Percentiles rank a stretch among this genome's conserved stretches.
Evolutionary conservation across 768 basidiomycete genomes (phyloP).

Genomic region (Phylloporus sp.): DNA sequence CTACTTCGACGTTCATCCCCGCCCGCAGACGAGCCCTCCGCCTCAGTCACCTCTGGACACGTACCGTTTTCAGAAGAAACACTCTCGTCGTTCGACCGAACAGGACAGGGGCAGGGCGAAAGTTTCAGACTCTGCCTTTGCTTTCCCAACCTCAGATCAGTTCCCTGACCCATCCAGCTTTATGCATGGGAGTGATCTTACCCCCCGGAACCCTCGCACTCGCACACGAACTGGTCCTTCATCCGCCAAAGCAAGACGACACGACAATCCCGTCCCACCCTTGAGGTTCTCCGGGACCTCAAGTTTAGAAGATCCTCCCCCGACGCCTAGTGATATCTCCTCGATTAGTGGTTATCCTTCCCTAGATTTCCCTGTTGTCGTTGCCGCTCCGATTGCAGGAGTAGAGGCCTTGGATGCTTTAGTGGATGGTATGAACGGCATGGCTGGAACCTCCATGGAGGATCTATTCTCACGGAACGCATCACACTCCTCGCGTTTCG

Average conservation of each 20-base stretch:
- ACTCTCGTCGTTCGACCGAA: conserved; percentile 24
- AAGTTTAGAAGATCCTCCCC: conserved; percentile 70
- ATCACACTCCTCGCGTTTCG: conserved; percentile 49
- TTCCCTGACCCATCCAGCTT: conserved; percentile 25
- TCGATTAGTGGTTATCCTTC: conserved; percentile 19
- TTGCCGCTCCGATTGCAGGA: conserved; percentile 72
- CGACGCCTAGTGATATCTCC: conserved; percentile 56
- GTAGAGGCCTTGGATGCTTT: conserved; percentile 87
- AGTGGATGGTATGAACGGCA: conserved; percentile 88
- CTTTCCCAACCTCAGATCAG: conserved; percentile 27
- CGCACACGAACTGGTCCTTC: conserved; percentile 62
- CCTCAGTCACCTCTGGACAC: conserved; percentile 25
- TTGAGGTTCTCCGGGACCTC: conserved; percentile 67
- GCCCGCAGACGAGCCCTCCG: conserved; percentile 36
- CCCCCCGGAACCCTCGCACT: conserved; percentile 41
- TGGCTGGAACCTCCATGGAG: conserved; percentile 67
- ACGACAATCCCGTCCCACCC: conserved; percentile 45
- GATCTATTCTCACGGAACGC: conserved; percentile 44
- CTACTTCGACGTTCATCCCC: conserved; percentile 48
- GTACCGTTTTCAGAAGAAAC: conserved; percentile 15
- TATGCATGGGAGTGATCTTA: conserved; percentile 25
- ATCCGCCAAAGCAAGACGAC: conserved; percentile 37
- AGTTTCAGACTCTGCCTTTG: conserved; percentile 23
- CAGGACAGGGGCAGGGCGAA: conserved; percentile 26
- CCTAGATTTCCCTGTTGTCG: conserved; percentile 58